phyloP scores from a whole-genome alignment of 257 asterid genomes.

The Solanum rostratum region DNA sequence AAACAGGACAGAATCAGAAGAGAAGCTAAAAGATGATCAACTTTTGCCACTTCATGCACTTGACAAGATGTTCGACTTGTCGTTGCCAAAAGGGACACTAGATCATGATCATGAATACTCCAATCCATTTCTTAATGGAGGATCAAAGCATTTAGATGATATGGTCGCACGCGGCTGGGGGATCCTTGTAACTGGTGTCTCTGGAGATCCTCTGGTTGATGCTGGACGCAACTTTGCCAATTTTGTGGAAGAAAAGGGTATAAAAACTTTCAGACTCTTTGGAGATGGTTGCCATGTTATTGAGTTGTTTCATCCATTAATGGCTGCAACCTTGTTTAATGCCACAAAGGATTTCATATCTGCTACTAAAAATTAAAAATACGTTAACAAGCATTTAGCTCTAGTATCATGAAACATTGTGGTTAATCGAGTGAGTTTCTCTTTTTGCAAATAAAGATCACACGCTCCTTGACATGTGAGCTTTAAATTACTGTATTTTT shows the following conservation, averaged over 20 bases:
- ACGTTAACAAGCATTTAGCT: no score
- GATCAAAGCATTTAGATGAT: constrained; percentile 2
- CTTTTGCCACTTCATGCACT: constrained; percentile 7
- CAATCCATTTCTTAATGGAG: constrained; percentile 9
- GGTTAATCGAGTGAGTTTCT: not conserved
- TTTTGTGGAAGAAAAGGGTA: constrained; percentile 23
- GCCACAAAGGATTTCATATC: constrained; percentile 7
- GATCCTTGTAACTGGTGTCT: constrained; percentile 13
- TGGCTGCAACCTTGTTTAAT: constrained; percentile 10
- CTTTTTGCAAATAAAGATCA: not conserved
- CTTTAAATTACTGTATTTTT: not conserved
- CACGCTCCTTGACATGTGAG: not conserved
- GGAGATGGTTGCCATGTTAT: constrained; percentile 31
- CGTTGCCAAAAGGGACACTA: constrained; percentile 1
- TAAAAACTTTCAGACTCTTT: constrained; percentile 6
- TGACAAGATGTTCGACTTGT: constrained; percentile 12
- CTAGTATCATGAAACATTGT: not conserved
- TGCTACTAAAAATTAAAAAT: not conserved
- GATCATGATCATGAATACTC: constrained; percentile 16
- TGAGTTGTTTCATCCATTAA: constrained; percentile 23
- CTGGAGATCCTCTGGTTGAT: constrained; percentile 18
- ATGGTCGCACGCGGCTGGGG: constrained; percentile 2
- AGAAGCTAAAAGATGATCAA: constrained; percentile 6
- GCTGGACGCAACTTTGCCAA: constrained; percentile 11
- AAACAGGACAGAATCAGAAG: constrained; percentile 13